Base-by-base conservation (phyloP, 2,329 filamentous ascomycete species). In the Fusarium setosum region DNA sequence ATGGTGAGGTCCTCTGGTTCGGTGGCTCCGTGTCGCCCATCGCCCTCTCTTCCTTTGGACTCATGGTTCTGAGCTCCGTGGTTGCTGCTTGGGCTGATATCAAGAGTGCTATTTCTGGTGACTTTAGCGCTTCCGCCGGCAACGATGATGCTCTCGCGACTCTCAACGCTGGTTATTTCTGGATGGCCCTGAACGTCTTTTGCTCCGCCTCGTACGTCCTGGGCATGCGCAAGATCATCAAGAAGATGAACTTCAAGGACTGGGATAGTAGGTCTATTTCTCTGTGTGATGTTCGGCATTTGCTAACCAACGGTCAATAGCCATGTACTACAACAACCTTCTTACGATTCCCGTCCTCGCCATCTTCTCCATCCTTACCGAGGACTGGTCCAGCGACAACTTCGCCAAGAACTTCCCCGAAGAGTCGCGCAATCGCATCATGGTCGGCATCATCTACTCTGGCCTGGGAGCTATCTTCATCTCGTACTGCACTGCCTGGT, bases 321-420 rank as follows among this genome's bases (percentile, higher is more conserved):
- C 94, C 75, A 99, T 98, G 96, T 98, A 96, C 84, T 99, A 99
- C 86, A 99, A 99, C 88, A 98, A 99, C 81, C 87, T 98, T 40
- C 89, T 99, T 70, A 97, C 94, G 56, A 97, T 99, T 67, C 96
- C 96, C 24, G 90, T 98, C 72, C 89, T 99, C 48, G 80, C 97
- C 59, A 77, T 93, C 72, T 89, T 89, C 77, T 96, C 95, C 23
- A 82, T 97, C 52, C 73, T 97, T 66, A 83, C 92, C 69, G 96
- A 99, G 79, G 93, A 98, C 81, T 99, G 96, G 96, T 97, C 94
- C 11, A 83, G 88, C 53, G 85, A 84, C 64, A 99, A 99, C 82
- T 82, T 99, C 70, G 80, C 83, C 71, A 89, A 86, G 80, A 98
- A 98, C 85, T 98, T 99, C 83, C 96, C 96, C 3, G 72, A 82